Evolutionary conservation across 805 yeast genomes (phyloP).

Genomic region (Yarrowia sp.): DNA sequence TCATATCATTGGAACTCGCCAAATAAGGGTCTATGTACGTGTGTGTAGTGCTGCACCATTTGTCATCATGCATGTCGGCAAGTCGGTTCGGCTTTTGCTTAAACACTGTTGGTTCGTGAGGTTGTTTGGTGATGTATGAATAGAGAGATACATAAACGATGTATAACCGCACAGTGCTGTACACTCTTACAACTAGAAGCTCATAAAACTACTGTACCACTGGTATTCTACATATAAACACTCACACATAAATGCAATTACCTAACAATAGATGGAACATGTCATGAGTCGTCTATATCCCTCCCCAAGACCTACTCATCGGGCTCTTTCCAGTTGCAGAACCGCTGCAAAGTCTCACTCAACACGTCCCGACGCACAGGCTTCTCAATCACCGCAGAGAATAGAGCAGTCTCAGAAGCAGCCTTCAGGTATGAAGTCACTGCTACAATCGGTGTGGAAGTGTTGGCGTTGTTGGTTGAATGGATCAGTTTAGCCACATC

Average conservation of each 20-base stretch:
- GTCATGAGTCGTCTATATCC: background rate
- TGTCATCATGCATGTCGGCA: background rate
- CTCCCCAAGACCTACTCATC: background rate
- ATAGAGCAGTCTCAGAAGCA: constrained; percentile 37
- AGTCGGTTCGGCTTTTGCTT: background rate
- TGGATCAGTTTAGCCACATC: constrained; percentile 76
- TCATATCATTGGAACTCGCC: no score
- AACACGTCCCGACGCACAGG: constrained; percentile 50
- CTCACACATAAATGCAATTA: background rate
- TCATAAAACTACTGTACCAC: no score
- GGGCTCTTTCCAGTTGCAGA: constrained; percentile 35
- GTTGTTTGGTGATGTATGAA: background rate
- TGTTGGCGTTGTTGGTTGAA: constrained; percentile 72
- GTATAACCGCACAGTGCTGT: no score
- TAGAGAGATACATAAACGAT: no score
- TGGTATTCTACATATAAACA: no score
- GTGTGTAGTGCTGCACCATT: background rate
- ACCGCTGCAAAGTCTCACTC: constrained; percentile 35
- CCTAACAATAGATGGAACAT: background rate
- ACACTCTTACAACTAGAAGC: no score
- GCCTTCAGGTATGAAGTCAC: constrained; percentile 69
- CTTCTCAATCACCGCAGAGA: constrained; percentile 70
- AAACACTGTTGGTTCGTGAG: background rate
- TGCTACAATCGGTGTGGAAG: constrained; percentile 72
- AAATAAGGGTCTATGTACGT: no score